Percentiles rank a stretch among this genome's conserved stretches.
These are phyloP conservation scores for Alectoria sarmentosa DNA, from an alignment of 495 filamentous ascomycete genomes.

Conservation along the genomic window DNA sequence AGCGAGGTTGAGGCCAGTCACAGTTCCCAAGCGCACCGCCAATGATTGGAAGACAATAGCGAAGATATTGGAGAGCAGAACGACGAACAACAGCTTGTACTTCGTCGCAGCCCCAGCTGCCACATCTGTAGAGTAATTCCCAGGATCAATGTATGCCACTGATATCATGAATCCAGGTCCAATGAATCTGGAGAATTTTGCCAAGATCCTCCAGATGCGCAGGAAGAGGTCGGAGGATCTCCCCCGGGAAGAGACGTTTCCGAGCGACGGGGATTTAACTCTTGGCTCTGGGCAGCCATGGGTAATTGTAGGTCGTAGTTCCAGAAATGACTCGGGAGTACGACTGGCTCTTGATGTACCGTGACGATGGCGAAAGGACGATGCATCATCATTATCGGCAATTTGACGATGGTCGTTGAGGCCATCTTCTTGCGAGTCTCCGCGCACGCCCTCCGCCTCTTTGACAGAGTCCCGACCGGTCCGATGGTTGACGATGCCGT, in stretches of 20 bases:
- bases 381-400: not conserved
- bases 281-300: not conserved
- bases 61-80: constrained; percentile 76
- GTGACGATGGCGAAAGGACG: not conserved
- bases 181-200: constrained; percentile 68
- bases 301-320: not conserved
- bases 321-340: not conserved
- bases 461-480: constrained; percentile 22
- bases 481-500: constrained; percentile 40
- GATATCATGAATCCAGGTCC: constrained; percentile 83
- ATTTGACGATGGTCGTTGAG: not conserved
- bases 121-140: constrained; percentile 82
- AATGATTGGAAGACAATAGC: constrained; percentile 78
- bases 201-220: constrained; percentile 35
- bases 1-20: constrained; percentile 75
- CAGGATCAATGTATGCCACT: constrained; percentile 75
- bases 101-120: constrained; percentile 59
- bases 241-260: not conserved
- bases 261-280: not conserved
- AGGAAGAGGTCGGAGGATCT: constrained; percentile 18
- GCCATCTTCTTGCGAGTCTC: constrained; percentile 3
- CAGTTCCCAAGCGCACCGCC: constrained; percentile 77
- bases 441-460: constrained; percentile 11
- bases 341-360: not conserved
- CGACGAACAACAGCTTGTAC: constrained; percentile 69